Conservation (phyloP, 225 moss, liverwort and hornwort genomes). For the Ulota crispa region DNA sequence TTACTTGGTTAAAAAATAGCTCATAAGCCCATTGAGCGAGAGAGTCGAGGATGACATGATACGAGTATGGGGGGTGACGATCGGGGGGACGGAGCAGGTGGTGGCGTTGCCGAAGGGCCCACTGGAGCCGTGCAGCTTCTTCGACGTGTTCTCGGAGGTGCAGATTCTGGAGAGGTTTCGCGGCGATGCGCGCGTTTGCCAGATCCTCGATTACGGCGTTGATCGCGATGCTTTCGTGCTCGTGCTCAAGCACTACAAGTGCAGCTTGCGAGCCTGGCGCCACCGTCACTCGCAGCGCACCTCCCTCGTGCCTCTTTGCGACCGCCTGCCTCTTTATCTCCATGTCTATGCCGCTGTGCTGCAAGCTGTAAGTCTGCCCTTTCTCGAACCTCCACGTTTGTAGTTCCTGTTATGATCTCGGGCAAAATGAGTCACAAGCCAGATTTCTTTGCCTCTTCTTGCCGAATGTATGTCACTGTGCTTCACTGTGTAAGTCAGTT, state of each 20-base stretch:
- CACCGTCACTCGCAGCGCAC: slow-evolving; percentile 23
- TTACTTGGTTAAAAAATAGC: too few species aligned
- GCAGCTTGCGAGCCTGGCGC: slow-evolving; percentile 75
- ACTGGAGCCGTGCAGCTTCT: slow-evolving; percentile 72
- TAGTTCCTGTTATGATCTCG: background rate
- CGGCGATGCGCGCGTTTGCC: slow-evolving; percentile 65
- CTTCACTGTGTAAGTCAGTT: background rate
- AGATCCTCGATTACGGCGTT: slow-evolving; percentile 85
- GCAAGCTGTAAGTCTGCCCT: slow-evolving; percentile 57
- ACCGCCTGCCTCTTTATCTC: slow-evolving; percentile 67
- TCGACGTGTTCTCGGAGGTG: slow-evolving; percentile 87
- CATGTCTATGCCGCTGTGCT: slow-evolving; percentile 71
- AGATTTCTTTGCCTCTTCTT: background rate
- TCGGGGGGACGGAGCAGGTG: background rate
- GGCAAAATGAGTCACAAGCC: too few species aligned
- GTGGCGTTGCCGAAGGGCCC: slow-evolving; percentile 82
- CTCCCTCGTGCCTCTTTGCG: background rate
- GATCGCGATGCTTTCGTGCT: slow-evolving; percentile 69
- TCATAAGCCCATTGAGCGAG: too few species aligned
- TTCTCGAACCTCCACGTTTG: background rate
- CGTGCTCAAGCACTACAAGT: slow-evolving; percentile 90
- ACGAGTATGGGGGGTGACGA: too few species aligned
- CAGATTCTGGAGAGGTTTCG: slow-evolving; percentile 75
- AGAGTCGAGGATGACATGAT: too few species aligned
- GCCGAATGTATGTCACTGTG: background rate